These are phyloP conservation scores for Pleurotus pulmonarius DNA, from an alignment of 768 basidiomycete species.

Conservation along the genomic window DNA sequence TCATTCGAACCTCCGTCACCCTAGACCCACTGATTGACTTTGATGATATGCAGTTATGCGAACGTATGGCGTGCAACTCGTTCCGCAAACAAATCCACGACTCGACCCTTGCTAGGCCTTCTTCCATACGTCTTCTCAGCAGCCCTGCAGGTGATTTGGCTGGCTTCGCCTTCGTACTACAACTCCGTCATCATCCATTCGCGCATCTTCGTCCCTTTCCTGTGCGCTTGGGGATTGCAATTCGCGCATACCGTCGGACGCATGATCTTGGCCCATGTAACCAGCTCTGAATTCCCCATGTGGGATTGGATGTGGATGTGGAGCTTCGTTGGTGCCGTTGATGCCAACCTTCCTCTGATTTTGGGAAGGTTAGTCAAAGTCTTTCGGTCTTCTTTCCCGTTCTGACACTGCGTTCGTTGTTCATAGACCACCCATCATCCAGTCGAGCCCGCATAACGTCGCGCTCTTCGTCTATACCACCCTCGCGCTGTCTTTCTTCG, in stretches of 20 bases:
- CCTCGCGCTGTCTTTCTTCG: slow-evolving; percentile 60
- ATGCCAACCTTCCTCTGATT: slow-evolving; percentile 74
- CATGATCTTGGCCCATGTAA: slow-evolving; percentile 93
- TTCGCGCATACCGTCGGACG: slow-evolving; percentile 88
- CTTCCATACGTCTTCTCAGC: slow-evolving; percentile 76
- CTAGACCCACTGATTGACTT: not conserved
- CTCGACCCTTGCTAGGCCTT: slow-evolving; percentile 66
- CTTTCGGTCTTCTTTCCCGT: slow-evolving; percentile 1
- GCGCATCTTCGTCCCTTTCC: slow-evolving; percentile 78
- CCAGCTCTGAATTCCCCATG: slow-evolving; percentile 75
- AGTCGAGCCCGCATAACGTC: slow-evolving; percentile 57
- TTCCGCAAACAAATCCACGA: slow-evolving; percentile 33
- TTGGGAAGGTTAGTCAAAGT: slow-evolving; percentile 54
- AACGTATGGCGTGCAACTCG: slow-evolving; percentile 73
- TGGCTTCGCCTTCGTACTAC: slow-evolving; percentile 59
- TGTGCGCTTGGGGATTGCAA: slow-evolving; percentile 90
- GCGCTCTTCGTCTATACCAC: slow-evolving; percentile 72
- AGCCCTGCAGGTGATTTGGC: slow-evolving; percentile 76
- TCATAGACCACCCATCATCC: slow-evolving; percentile 65
- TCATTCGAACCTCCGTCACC: not conserved
- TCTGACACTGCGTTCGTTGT: not conserved
- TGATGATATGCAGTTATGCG: slow-evolving; percentile 48
- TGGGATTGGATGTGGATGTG: slow-evolving; percentile 89
- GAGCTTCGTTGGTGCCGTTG: slow-evolving; percentile 71
- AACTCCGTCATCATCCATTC: slow-evolving; percentile 73